phyloP scores from a whole-genome alignment of 495 filamentous ascomycete species.

The Venustampulla echinocandica region DNA sequence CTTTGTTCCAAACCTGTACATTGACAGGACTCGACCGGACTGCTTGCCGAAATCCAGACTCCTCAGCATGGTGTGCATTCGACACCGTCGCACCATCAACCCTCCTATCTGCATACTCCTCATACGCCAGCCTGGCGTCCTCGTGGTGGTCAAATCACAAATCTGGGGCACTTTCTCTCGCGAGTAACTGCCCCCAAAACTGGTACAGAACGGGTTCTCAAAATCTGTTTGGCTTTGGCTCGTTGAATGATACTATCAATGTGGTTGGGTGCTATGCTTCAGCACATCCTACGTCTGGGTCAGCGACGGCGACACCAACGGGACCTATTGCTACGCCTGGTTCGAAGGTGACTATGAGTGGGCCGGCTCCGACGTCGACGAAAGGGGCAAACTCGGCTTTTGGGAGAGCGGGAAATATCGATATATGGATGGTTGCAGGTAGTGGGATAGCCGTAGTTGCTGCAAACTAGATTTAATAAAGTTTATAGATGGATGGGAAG shows the following conservation, averaged over 20 bases:
- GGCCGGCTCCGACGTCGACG: not conserved
- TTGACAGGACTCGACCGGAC: not conserved
- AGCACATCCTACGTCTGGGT: not conserved
- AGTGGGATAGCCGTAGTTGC: not conserved
- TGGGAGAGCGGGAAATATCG: not conserved
- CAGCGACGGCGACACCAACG: not conserved
- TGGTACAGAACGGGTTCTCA: not conserved
- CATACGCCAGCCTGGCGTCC: not conserved
- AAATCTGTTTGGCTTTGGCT: not conserved
- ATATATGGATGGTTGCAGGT: not conserved
- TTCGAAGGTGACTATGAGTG: not conserved
- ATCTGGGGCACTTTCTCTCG: not conserved
- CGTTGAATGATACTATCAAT: not conserved
- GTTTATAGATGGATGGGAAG: too few species aligned
- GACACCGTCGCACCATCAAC: not conserved
- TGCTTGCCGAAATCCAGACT: not conserved
- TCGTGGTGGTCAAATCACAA: not conserved
- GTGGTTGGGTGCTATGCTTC: not conserved
- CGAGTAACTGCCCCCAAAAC: not conserved
- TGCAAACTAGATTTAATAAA: too few species aligned
- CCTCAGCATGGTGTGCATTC: not conserved
- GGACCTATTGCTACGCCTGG: not conserved
- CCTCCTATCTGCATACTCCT: not conserved
- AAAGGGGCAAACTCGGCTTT: not conserved
- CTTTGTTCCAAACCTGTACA: not conserved